Evolutionary conservation across 805 yeast species (phyloP).

Genomic region (Isabelozyma pseudorhagii): DNA sequence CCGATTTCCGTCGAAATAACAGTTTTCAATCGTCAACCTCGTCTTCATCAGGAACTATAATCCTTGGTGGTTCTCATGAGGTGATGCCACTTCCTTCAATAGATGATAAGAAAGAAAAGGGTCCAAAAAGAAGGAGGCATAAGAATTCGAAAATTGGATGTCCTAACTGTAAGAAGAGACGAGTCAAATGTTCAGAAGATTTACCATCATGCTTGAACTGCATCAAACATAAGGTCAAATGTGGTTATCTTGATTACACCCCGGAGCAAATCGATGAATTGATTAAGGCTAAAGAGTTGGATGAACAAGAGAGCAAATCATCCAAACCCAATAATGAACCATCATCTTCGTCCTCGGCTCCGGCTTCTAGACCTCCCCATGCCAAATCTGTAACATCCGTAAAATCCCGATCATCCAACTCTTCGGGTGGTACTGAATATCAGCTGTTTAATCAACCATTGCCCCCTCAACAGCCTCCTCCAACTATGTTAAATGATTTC

Average conservation of each 20-base stretch:
- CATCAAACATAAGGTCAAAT: conserved; percentile 35
- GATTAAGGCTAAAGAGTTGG: conserved; percentile 11
- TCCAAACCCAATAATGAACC: neutral
- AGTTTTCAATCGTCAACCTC: neutral
- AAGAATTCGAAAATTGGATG: conserved; percentile 44
- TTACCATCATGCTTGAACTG: conserved; percentile 39
- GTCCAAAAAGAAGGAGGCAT: conserved; percentile 21
- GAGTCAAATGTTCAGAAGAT: conserved; percentile 47
- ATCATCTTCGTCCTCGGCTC: neutral
- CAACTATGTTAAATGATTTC: neutral
- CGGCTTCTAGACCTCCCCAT: neutral
- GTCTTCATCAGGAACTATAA: neutral
- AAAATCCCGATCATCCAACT: neutral
- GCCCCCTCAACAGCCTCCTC: neutral
- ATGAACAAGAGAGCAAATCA: conserved; percentile 3
- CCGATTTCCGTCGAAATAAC: neutral
- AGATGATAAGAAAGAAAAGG: conserved; percentile 6
- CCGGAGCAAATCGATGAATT: conserved; percentile 29
- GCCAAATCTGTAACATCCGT: neutral
- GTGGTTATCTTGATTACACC: conserved; percentile 36
- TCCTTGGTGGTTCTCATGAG: neutral
- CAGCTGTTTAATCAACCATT: neutral
- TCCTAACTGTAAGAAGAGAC: conserved; percentile 45
- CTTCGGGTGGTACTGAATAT: neutral
- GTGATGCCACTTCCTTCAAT: neutral